Evolutionary conservation across 2,329 filamentous ascomycete species (phyloP), one percentile per base, ranked within the genome.

Genomic region (Lecanicillium sp.): DNA sequence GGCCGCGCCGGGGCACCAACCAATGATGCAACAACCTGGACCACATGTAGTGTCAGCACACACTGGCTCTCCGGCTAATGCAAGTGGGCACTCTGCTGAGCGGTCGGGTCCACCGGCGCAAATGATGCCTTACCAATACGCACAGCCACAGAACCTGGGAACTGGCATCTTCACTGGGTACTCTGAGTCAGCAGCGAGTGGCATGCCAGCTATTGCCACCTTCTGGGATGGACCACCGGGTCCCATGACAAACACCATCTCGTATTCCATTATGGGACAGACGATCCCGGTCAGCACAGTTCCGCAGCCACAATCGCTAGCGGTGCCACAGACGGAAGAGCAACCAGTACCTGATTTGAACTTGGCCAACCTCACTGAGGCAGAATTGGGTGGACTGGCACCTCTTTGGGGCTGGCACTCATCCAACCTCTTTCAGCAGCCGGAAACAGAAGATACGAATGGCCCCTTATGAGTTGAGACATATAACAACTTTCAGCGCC

Each of bases 331-430:
- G 18, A 25, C 33, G 10, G 35, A 20, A 12, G 37, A 46, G n/a
- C 39, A 42, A 15, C 27, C 5, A 4, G 30, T 40, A 3, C 36
- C 40, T 8, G 38, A 36, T 6, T 47, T 51, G 15, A 44, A 50
- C 29, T 43, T 51, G 2, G 33, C 49, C 30, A 49, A 46, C n/a
- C 36, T 51, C 4, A 48, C 49, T n/a, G 41, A 48, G 7, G 42
- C 40, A 2, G 44, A 51, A 29, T 40, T 51, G 13, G 49, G 49
- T 10, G 48, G 48, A 12, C 43, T 51, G 3, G 49, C 49, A 8
- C 49, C 49, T 2, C 36, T 51, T 2, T 51, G 49, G 49, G 45
- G 18, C 19, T 51, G 49, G 49, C 49, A 51, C 31, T 50, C 48
- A 18, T 44, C 32, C 29, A 51, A 51, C 17, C 17, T 51, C 10